Conservation (phyloP, 2,329 filamentous ascomycete genomes). For the Neoarthrinium moseri region DNA sequence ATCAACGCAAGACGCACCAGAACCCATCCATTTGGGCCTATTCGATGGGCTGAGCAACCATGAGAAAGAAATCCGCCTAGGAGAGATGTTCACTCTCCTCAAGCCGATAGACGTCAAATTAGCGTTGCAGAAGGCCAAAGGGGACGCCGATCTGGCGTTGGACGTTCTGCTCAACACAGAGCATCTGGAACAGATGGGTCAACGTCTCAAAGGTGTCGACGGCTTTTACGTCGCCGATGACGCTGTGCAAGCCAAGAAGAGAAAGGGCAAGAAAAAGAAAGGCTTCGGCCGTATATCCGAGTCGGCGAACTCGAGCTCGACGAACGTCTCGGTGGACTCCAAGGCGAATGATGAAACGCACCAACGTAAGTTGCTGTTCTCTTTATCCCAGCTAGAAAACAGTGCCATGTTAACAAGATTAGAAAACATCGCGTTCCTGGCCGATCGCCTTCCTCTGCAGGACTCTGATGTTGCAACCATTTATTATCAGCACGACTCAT, state of each 20-base stretch:
- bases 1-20: conserved; percentile 20
- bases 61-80: conserved; percentile 63
- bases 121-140: conserved; percentile 64
- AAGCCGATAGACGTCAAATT: conserved; percentile 64
- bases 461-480: conserved; percentile 38
- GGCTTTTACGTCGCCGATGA: conserved; percentile 65
- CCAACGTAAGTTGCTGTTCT: conserved; percentile 16
- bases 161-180: conserved; percentile 79
- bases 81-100: conserved; percentile 70
- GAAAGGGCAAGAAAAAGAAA: conserved; percentile 33
- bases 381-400: too few species aligned
- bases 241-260: conserved; percentile 23
- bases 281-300: conserved; percentile 20
- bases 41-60: conserved; percentile 48
- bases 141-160: conserved; percentile 68
- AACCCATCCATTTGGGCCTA: conserved; percentile 23
- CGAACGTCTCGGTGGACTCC: conserved; percentile 11
- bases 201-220: conserved; percentile 73
- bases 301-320: conserved; percentile 1
- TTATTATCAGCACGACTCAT: conserved; percentile 37
- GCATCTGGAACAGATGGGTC: conserved; percentile 68
- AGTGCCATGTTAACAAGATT: neutral
- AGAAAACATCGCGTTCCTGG: conserved; percentile 43
- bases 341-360: conserved; percentile 11
- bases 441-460: conserved; percentile 40